Base-by-base conservation (phyloP, 192 early-diverging fungal species). In the Dissophora globulifera region DNA sequence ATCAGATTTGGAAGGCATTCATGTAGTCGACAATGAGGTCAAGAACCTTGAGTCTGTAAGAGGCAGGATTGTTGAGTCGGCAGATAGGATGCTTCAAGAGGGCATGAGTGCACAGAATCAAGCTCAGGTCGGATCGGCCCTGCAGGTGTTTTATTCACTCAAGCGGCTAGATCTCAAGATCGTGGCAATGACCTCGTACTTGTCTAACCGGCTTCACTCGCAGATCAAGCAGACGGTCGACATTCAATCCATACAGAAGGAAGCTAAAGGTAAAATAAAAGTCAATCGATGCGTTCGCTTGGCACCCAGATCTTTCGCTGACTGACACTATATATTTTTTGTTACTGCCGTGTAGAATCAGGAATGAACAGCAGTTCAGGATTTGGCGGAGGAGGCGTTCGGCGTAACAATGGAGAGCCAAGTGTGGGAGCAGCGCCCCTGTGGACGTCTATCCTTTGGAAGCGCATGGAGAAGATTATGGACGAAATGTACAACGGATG, bases 1-100 rank as follows among this genome's bases (percentile, higher is more conserved):
- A 38, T 69, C 78, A 1, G 87, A 90, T 70, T 78, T 93, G 54
- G 78, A 81, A 17, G 92, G 89, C 10, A 89, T 93, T 62, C 81
- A 87, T 49, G 75, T 89, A 20, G 84, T 92, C 2, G 87, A 89
- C 49, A 62, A 60, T 5, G 85, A 92, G 52, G 38, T 87, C 17
- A 52, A 52, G 10, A 70, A 80, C 22, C 79, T 93, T 29, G 54
- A 75, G 50, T 58, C 81, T 9, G 66, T 81, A 9, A 82, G 82
- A 50, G 57, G 62, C 17, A 50, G 62, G 29, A 82, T 92, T 29
- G 47, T 81, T 12, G 59, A 74, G 0, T 78, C 84, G 52, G 89
- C 85, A 3, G 79, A 88, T 22, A 63, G 64, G 25, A 63, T 87
- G 22, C 55, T 87, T 42, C 62, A 82, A 23, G 66, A 85, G n/a